Conservation (phyloP, 768 basidiomycete genomes). For the Pleurotus giganteus region DNA sequence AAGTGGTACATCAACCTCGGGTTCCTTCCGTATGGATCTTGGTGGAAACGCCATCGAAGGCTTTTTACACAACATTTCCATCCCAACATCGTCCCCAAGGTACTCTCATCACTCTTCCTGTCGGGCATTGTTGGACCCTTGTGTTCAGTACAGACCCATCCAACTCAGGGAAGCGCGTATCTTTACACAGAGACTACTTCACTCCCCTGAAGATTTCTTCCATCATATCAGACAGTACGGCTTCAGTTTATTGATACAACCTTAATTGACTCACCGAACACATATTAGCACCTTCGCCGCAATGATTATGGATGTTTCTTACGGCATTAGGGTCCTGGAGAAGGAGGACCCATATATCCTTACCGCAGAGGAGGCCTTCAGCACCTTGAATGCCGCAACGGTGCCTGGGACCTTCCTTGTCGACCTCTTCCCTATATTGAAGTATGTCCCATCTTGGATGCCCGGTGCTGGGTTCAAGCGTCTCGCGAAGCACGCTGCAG, state of each 20-base stretch:
- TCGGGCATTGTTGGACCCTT: background rate
- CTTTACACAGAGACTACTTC: conserved; percentile 22
- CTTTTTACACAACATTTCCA: conserved; percentile 27
- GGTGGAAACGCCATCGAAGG: conserved; percentile 40
- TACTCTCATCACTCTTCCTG: background rate
- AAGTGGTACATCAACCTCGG: conserved; percentile 9
- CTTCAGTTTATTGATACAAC: background rate
- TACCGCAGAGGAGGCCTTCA: conserved; percentile 8
- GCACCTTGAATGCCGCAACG: conserved; percentile 4
- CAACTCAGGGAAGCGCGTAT: conserved; percentile 19
- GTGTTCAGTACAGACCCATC: conserved; percentile 15
- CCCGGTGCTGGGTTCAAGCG: conserved; percentile 8
- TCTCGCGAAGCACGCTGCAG: background rate
- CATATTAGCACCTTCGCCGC: conserved; percentile 3
- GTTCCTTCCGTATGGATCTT: conserved; percentile 36
- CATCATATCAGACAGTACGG: conserved; percentile 26
- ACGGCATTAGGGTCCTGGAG: conserved; percentile 3
- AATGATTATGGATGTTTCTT: conserved; percentile 9
- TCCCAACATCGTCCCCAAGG: conserved; percentile 9
- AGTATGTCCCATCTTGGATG: conserved; percentile 6
- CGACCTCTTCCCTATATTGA: conserved; percentile 8
- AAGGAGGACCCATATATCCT: conserved; percentile 1
- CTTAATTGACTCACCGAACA: background rate
- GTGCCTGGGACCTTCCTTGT: conserved; percentile 7
- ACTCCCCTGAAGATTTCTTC: conserved; percentile 19